Evolutionary conservation across 805 yeast species (phyloP), one percentile per base, ranked within the genome.

Genomic region (Lipomyces kockii): DNA sequence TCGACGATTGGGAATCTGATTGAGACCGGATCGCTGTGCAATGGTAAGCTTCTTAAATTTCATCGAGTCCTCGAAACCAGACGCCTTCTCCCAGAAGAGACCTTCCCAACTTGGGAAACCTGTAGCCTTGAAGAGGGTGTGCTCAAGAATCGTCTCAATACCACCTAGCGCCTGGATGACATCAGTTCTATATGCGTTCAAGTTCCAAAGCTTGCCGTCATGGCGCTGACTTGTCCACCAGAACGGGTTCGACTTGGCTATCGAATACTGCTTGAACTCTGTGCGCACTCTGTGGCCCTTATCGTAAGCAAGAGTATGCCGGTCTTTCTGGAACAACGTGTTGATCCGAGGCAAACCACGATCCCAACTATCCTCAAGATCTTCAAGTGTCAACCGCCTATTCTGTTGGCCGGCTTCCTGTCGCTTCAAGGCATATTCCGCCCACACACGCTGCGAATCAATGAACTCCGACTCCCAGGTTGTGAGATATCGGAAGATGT

Each of bases 31-130:
- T 75, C 99, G 83, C 81, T 95, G 99, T 0, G 99, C 99, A 79
- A 94, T 94, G 0, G 99, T 95, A 73, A 95, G 84, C 76, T 94
- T 95, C 78, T 93, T 92, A 79, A 92, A 91, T 77, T 93, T 94
- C 85, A 95, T 85, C 0, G 97, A 90, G 74, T 95, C 99, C 78
- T 95, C 99, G 77, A 93, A 95, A 0, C 99, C 99, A 34, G 97
- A 88, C 0, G 97, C 97, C 76, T 93, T 93, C 76, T 95, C 99
- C 99, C 99, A 95, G 78, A 95, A 95, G 32, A 95, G 81, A 3
- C 99, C 98, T 80, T 95, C 99, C 99, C 99, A 95, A 8, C 96
- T 90, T 73, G 90, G 97, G 76, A 95, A 95, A 0, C 99, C 99
- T 1, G 99, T 95, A 12, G 97, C 99, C 76, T 90, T 92, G 82